Conservation (phyloP, 2,329 filamentous ascomycete species). For the Sarocladium strictum region DNA sequence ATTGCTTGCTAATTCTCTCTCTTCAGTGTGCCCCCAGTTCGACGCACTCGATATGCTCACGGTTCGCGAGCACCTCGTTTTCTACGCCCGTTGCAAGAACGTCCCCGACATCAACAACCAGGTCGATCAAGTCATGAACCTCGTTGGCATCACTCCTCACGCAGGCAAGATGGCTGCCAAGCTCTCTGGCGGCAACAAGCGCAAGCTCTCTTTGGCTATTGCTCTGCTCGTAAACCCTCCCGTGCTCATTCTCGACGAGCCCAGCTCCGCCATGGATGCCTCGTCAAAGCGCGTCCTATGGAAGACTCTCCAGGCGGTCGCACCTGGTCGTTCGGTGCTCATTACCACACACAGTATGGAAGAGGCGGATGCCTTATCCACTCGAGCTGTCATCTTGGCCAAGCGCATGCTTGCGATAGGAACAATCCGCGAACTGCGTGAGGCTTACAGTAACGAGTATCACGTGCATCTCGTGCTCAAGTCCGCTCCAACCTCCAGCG, state of each 20-base stretch:
- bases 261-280: constrained; percentile 67
- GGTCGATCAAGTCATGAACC: constrained; percentile 56
- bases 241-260: constrained; percentile 70
- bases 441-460: constrained; percentile 65
- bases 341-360: constrained; percentile 79
- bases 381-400: constrained; percentile 63
- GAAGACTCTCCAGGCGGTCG: constrained; percentile 61
- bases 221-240: constrained; percentile 70
- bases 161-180: constrained; percentile 57
- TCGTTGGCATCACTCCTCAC: constrained; percentile 60
- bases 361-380: constrained; percentile 70
- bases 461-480: constrained; percentile 71
- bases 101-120: constrained; percentile 51
- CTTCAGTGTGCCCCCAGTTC: constrained; percentile 70
- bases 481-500: constrained; percentile 62
- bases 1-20: too few species aligned
- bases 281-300: constrained; percentile 71
- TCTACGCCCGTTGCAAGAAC: constrained; percentile 68
- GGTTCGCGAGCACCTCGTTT: constrained; percentile 62
- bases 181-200: constrained; percentile 71
- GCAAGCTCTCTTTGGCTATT: constrained; percentile 68
- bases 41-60: constrained; percentile 73
- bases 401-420: constrained; percentile 74
- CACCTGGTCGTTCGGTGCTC: constrained; percentile 60
- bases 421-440: constrained; percentile 59